These are phyloP conservation scores for Penicillium canescens DNA, from an alignment of 495 filamentous ascomycete species.

Conservation along the genomic window DNA sequence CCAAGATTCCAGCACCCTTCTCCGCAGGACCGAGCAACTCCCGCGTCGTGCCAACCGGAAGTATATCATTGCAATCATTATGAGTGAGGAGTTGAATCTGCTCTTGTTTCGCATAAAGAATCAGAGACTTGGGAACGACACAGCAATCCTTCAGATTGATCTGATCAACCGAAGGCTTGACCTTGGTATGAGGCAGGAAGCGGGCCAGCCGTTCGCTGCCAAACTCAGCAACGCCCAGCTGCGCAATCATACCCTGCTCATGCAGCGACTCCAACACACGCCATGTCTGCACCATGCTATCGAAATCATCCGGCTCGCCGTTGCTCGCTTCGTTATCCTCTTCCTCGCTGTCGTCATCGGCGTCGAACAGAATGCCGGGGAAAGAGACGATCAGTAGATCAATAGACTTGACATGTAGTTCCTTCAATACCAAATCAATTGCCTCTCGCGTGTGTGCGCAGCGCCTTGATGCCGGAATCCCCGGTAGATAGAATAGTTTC, in stretches of 20 bases:
- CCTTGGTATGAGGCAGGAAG: constrained; percentile 62
- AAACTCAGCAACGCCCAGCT: constrained; percentile 87
- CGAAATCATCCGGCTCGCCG: constrained; percentile 51
- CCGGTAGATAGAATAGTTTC: constrained; percentile 88
- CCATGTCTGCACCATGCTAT: constrained; percentile 74
- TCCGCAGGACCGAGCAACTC: constrained; percentile 72
- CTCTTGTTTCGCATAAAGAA: constrained; percentile 79
- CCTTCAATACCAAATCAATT: constrained; percentile 73
- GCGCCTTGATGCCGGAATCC: constrained; percentile 59
- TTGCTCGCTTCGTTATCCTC: constrained; percentile 60
- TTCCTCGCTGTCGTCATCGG: constrained; percentile 80
- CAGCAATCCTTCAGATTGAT: constrained; percentile 98
- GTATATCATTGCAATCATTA: constrained; percentile 88
- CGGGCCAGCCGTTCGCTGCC: constrained; percentile 73
- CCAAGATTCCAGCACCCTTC: constrained; percentile 67
- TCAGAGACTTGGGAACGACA: constrained; percentile 86
- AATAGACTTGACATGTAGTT: constrained; percentile 71
- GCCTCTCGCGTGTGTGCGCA: constrained; percentile 71
- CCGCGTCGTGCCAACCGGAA: constrained; percentile 79
- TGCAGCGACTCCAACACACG: constrained; percentile 72
- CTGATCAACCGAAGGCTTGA: constrained; percentile 87
- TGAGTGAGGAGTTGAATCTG: constrained; percentile 89
- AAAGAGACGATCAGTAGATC: constrained; percentile 93
- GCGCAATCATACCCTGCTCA: constrained; percentile 64
- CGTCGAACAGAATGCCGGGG: constrained; percentile 90